These are phyloP conservation scores for Solanum etuberosum DNA, from an alignment of 257 asterid genomes.

Conservation along the genomic window DNA sequence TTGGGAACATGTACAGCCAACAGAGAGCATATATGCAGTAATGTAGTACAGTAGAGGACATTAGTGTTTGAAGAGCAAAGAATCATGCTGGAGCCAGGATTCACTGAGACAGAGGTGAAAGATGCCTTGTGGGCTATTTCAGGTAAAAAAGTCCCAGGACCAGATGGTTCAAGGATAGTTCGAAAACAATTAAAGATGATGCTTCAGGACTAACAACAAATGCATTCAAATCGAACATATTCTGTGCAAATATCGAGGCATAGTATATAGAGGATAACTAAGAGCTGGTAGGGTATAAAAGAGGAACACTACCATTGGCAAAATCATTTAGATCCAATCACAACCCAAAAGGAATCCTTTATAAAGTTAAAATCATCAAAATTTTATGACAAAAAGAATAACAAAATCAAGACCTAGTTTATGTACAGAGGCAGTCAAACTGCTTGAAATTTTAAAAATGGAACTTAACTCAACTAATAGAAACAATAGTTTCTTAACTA, in stretches of 20 bases:
- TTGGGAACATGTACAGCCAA: too few relatives aligned
- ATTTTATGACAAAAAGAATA: conserved; percentile 30
- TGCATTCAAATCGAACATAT: not conserved
- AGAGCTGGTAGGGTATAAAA: not conserved
- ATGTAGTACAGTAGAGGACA: too few relatives aligned
- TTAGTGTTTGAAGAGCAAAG: too few relatives aligned
- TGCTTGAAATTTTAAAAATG: not conserved
- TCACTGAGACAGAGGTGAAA: too few relatives aligned
- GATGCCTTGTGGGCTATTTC: too few relatives aligned
- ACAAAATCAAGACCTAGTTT: conserved; percentile 20
- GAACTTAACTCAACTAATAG: not conserved
- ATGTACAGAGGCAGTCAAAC: conserved; percentile 4
- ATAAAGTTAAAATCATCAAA: conserved; percentile 5
- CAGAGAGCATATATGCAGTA: too few relatives aligned
- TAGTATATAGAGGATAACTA: not conserved
- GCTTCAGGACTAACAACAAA: not conserved
- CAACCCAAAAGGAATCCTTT: not conserved
- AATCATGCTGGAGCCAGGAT: too few relatives aligned
- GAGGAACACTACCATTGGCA: not conserved
- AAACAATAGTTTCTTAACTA: not conserved
- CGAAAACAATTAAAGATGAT: too few relatives aligned
- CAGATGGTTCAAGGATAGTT: too few relatives aligned
- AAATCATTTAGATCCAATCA: not conserved
- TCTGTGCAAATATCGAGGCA: not conserved
- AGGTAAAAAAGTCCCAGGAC: too few relatives aligned